Evolutionary conservation across 2,329 filamentous ascomycete genomes (phyloP).

Genomic region (Botrytis porri): DNA sequence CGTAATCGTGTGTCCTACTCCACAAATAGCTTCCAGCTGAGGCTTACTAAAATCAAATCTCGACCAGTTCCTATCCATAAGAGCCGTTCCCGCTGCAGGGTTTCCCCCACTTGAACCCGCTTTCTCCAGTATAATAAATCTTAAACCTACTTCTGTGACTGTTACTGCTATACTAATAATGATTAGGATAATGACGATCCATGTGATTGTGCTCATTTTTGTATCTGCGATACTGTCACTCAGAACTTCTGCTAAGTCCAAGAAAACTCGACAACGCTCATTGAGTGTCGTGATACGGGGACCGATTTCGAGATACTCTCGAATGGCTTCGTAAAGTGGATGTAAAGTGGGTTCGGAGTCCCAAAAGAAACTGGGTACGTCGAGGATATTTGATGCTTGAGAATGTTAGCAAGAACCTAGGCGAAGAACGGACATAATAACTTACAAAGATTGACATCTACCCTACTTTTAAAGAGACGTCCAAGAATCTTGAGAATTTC

Average conservation of each 20-base stretch:
- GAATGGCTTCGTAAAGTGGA: conserved; percentile 88
- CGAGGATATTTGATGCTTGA: conserved; percentile 86
- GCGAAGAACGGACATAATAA: conserved; percentile 25
- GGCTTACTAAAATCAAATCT: conserved; percentile 31
- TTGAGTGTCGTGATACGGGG: conserved; percentile 95
- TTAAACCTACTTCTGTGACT: conserved; percentile 79
- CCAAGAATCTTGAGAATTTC: conserved; percentile 93
- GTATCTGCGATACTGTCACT: conserved; percentile 88
- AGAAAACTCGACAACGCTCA: conserved; percentile 92
- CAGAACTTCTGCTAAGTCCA: conserved; percentile 92
- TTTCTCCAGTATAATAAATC: conserved; percentile 70
- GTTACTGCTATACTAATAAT: conserved; percentile 88
- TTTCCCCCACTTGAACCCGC: conserved; percentile 24
- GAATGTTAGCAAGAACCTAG: conserved; percentile 25
- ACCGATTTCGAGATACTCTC: conserved; percentile 97
- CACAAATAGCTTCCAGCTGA: conserved; percentile 37
- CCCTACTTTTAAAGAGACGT: conserved; percentile 84
- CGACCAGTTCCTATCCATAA: conserved; percentile 31
- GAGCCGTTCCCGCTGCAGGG: not conserved
- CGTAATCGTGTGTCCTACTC: conserved; percentile 30
- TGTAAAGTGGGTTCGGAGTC: conserved; percentile 93
- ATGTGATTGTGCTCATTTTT: conserved; percentile 94
- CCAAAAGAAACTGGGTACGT: conserved; percentile 98
- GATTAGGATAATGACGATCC: conserved; percentile 97
- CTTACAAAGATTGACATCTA: conserved; percentile 97